These are phyloP conservation scores for Aspergillus sp. DNA, from an alignment of 2,329 filamentous ascomycete genomes.

Conservation along the genomic window DNA sequence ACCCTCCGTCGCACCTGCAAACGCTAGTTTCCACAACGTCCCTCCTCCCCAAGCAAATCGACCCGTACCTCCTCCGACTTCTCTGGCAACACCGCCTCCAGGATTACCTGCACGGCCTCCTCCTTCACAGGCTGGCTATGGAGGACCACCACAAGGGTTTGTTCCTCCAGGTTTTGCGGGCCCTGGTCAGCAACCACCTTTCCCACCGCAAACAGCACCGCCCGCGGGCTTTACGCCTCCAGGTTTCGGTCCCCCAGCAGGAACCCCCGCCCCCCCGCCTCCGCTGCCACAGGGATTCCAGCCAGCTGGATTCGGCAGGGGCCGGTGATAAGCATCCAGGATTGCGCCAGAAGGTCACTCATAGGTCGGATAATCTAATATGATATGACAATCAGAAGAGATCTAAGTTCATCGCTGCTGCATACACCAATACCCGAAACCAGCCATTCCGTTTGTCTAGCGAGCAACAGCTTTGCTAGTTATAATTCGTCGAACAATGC, in stretches of 20 bases:
- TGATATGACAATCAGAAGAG: conserved; percentile 7
- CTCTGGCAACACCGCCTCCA: conserved; percentile 42
- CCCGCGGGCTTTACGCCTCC: conserved; percentile 48
- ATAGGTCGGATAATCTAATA: conserved; percentile 1
- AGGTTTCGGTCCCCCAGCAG: conserved; percentile 38
- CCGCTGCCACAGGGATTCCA: conserved; percentile 39
- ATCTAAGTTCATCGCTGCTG: neutral
- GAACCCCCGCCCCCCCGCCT: conserved; percentile 23
- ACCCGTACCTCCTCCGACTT: conserved; percentile 51
- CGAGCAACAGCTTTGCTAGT: neutral
- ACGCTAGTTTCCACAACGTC: conserved; percentile 36
- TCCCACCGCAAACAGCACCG: conserved; percentile 34
- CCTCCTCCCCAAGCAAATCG: conserved; percentile 41
- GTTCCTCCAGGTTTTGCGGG: conserved; percentile 33
- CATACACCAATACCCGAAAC: neutral
- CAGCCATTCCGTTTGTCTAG: neutral
- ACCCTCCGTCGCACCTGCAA: conserved; percentile 28
- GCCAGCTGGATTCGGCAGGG: conserved; percentile 31
- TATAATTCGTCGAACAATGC: neutral
- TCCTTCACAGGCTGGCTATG: conserved; percentile 60
- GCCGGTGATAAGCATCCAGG: conserved; percentile 22
- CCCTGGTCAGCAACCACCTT: conserved; percentile 22
- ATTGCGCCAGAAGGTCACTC: neutral
- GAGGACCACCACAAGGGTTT: conserved; percentile 50
- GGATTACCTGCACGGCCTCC: conserved; percentile 63